Base-by-base conservation (phyloP, 768 basidiomycete species). In the Leccinum boreale region DNA sequence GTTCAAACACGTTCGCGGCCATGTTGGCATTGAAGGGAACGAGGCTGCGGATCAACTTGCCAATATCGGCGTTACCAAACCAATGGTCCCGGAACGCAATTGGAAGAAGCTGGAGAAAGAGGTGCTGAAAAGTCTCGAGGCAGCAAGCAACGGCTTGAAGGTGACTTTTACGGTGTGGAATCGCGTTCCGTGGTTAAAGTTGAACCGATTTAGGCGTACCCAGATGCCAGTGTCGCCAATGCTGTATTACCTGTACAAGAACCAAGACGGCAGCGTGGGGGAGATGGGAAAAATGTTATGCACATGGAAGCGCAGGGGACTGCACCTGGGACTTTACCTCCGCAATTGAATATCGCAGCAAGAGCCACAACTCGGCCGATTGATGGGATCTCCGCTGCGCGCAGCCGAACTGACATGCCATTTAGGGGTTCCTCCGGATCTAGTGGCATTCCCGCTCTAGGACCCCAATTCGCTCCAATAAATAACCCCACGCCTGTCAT, bases 21-120 rank as follows among this genome's bases (percentile, higher is more conserved):
- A 97, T 65, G 77, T 76, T 10, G 93, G 93, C 0, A 77, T 84
- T 28, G 74, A 74, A 53, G 95, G 95, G 1, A 98, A 98, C 68
- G 94, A 98, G 53, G 86, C 82, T 45, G 95, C 95, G 3, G 95
- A 98, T 69, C 65, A 60, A 14, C 79, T 86, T 56, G 92, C 92
- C 4, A 87, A 84, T 57, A 31, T 71, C 5, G 92, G 92, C 3
- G 70, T 79, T 10, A 62, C 66, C 10, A 57, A 77, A 52, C 75
- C 78, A 0, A 57, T 45, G 17, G 57, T 74, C 2, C 65, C 67
- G 5, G 89, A 92, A 35, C 77, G 78, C 48, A 81, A 91, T 61
- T 93, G 89, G 90, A 73, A 70, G 31, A 42, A 24, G 29, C 58
- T 72, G 19, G 67, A 69, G 52, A 47, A 55, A 50, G 39, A 59